Base-by-base conservation (phyloP, 768 basidiomycete species). In the Agaricus subrufescens region DNA sequence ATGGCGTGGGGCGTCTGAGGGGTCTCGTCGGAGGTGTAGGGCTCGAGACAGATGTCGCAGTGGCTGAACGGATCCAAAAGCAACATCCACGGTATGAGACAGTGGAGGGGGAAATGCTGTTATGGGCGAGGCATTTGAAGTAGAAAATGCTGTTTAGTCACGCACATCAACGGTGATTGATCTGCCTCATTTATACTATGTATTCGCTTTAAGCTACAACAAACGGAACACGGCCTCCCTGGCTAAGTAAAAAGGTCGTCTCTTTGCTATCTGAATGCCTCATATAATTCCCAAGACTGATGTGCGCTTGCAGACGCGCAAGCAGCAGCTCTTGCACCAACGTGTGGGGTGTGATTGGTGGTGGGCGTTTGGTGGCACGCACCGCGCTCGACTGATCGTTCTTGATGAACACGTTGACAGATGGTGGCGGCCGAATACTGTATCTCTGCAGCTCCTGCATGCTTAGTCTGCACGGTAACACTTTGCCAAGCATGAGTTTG, bases 21-120 rank as follows among this genome's bases (percentile, higher is more conserved):
- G 39, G 75, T 67, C 26, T 73, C 74, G 40, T 79, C 72, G 71
- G 80, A 82, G 43, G 76, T 69, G 66, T 87, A 88, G 27, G 73
- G 70, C 54, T 87, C 85, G 58, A 87, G 73, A 68, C 89, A 91
- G 61, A 91, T 82, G 68, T 91, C 89, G 73, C 89, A 91, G 58
- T 76, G 78, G 63, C 86, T 89, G 37, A 83, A 77, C 4, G 86
- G 77, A 69, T 89, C 86, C 26, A 88, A 74, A 60, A 86, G 76
- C 64, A 91, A 75, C 74, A 76, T 76, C 43, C 55, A 56, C 29
- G 49, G 31, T 27, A 7, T 23, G 31, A 40, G 23, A 27, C 1
- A 30, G 30, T 42, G 3, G 11, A 29, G 15, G 30, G n/a, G 39
- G 11, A 27, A 38, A 55, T 27, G 12, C 25, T 34, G 34, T 34